Evolutionary conservation across 768 basidiomycete genomes (phyloP).

Genomic region (Termitomyces sp.): DNA sequence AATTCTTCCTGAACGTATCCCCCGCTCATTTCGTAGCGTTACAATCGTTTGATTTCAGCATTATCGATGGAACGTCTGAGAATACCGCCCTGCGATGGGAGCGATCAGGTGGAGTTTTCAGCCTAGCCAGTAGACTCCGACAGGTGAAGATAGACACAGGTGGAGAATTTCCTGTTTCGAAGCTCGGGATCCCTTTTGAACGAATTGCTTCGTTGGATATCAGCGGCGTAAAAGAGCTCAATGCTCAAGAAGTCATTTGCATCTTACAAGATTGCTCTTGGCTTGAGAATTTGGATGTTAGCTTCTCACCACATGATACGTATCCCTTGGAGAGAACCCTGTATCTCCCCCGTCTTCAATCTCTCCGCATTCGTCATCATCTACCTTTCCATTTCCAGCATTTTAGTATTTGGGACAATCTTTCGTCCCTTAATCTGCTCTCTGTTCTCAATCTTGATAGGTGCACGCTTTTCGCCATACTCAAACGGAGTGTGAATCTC

Average conservation of each 20-base stretch:
- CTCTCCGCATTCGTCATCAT: background rate
- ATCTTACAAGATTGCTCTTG: background rate
- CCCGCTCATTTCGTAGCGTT: constrained; percentile 1
- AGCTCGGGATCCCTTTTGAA: background rate
- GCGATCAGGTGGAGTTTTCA: background rate
- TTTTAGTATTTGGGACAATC: background rate
- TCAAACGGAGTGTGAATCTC: constrained; percentile 1
- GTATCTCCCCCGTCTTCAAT: background rate
- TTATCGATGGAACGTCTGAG: background rate
- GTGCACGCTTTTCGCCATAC: background rate
- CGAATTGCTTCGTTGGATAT: constrained; percentile 3
- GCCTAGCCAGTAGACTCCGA: background rate
- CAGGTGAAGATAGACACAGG: background rate
- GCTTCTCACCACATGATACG: background rate
- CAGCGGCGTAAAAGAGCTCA: background rate
- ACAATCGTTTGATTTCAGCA: background rate
- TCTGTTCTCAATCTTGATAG: background rate
- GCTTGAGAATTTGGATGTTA: constrained; percentile 1
- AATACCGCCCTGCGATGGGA: background rate
- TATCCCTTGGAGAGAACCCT: background rate
- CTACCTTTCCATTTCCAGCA: background rate
- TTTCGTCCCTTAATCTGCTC: constrained; percentile 1
- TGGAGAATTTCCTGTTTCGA: background rate
- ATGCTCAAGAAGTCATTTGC: background rate
- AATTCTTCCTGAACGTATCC: background rate